phyloP scores from a whole-genome alignment of 257 asterid species.

The Marsdenia floribunda region DNA sequence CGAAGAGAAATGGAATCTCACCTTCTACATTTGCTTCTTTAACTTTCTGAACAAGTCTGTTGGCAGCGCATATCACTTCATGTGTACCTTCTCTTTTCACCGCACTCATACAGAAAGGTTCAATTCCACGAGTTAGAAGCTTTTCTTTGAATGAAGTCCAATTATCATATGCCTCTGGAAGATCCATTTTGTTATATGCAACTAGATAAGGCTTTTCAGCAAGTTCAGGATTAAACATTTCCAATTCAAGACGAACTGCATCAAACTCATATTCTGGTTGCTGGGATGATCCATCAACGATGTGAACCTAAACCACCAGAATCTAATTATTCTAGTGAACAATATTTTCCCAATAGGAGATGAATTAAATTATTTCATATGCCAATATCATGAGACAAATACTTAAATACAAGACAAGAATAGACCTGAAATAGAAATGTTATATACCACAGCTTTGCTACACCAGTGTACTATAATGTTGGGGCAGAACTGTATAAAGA shows the following conservation, averaged over 20 bases:
- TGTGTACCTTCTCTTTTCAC: constrained; percentile 73
- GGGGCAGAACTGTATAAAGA: neutral
- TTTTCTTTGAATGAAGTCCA: constrained; percentile 68
- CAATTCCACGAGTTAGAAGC: constrained; percentile 56
- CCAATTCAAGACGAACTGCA: constrained; percentile 97
- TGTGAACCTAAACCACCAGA: constrained; percentile 59
- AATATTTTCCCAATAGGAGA: neutral
- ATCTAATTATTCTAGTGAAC: constrained; percentile 25
- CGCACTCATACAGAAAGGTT: constrained; percentile 90
- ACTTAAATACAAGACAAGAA: neutral
- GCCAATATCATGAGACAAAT: neutral
- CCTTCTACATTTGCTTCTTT: constrained; percentile 41
- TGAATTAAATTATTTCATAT: neutral
- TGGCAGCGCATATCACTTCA: constrained; percentile 65
- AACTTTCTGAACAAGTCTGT: constrained; percentile 48
- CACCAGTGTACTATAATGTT: neutral
- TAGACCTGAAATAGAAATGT: neutral
- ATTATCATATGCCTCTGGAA: constrained; percentile 74
- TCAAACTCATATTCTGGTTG: constrained; percentile 93
- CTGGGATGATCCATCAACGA: constrained; percentile 87
- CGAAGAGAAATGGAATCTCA: constrained; percentile 20
- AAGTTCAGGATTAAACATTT: constrained; percentile 91
- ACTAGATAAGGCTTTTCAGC: constrained; percentile 80
- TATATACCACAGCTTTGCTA: neutral
- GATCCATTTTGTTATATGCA: constrained; percentile 90